Base-by-base conservation (phyloP, 208 protist genomes). In the Leptomonas seymouri region DNA sequence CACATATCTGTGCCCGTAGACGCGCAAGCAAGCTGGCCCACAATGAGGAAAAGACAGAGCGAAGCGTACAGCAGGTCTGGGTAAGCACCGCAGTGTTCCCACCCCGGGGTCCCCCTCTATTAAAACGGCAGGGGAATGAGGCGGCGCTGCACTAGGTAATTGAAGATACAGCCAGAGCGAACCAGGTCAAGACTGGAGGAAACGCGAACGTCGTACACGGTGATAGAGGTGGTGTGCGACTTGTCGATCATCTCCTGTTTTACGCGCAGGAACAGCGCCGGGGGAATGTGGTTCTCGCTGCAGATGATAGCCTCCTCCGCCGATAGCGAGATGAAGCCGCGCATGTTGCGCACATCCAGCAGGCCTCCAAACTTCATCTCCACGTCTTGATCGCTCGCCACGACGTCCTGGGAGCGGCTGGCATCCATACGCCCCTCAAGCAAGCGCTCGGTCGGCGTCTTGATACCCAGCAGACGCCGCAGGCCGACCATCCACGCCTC, bases 401-500 rank as follows among this genome's bases (percentile, higher is more conserved):
- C 14, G 21, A 65, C 25, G 18, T 79, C 67, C 46, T 34, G 42
- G 14, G 30, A 36, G 15, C 45, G 58, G 30, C 16, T 54, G 31
- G 45, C 34, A 12, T 82, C 67, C 21, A 77, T 50, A 39, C 81
- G 75, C 36, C 81, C 74, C 53, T 93, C 85, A 21, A 91, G 58
- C 48, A 84, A 42, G 44, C 63, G 74, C 78, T 97, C 89, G 12
- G 91, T 78, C 18, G 69, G 63, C 25, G 81, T 87, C 56, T 84
- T 82, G 49, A 90, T 79, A 59, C 85, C 60, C n/a, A 96, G 67
- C 9, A 96, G 74, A 14, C 91, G 88, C 71, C 94, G 92, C 25
- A 97, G 74, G 1, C 78, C 89, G 27, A 97, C 86, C 55, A 95
- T 59, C 91, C 90, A 96, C 34, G 90, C 93, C 70, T 97, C 93